phyloP scores from a whole-genome alignment of 768 basidiomycete species.

The Lentinula guzmanii region DNA sequence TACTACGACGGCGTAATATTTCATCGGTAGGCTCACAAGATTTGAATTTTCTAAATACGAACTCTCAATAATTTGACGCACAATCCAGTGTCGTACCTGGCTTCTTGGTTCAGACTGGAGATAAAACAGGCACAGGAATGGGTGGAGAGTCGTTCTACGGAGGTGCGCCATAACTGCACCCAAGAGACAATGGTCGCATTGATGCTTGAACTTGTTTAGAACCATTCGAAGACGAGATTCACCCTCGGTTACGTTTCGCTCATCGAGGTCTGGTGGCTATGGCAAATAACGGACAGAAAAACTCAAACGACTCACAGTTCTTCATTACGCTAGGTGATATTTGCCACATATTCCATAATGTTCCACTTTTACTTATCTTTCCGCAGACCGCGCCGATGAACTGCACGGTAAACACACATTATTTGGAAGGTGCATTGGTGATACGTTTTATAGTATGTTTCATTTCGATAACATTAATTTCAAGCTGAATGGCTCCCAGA shows the following conservation, averaged over 20 bases:
- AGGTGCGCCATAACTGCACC: conserved; percentile 34
- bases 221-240: conserved; percentile 91
- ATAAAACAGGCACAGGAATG: conserved; percentile 83
- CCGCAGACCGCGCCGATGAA: conserved; percentile 81
- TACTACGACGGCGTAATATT: conserved; percentile 97
- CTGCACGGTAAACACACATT: conserved; percentile 92
- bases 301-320: conserved; percentile 93
- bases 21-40: conserved; percentile 54
- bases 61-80: background rate
- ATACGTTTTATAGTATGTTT: conserved; percentile 80
- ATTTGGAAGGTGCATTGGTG: conserved; percentile 86
- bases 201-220: conserved; percentile 36
- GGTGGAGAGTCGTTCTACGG: conserved; percentile 97
- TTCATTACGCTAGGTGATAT: conserved; percentile 82
- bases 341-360: background rate
- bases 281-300: conserved; percentile 81
- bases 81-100: conserved; percentile 69
- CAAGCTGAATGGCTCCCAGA: conserved; percentile 38
- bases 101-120: conserved; percentile 94
- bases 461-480: background rate
- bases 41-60: background rate
- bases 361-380: background rate
- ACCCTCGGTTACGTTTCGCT: conserved; percentile 82
- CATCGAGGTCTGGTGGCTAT: conserved; percentile 92
- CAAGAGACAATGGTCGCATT: background rate